A percentile compares a stretch with the other conserved stretches of the same genome.
Evolutionary conservation across 164 flowering plant species (phyloP).

Genomic region (Liquidambar formosana): DNA sequence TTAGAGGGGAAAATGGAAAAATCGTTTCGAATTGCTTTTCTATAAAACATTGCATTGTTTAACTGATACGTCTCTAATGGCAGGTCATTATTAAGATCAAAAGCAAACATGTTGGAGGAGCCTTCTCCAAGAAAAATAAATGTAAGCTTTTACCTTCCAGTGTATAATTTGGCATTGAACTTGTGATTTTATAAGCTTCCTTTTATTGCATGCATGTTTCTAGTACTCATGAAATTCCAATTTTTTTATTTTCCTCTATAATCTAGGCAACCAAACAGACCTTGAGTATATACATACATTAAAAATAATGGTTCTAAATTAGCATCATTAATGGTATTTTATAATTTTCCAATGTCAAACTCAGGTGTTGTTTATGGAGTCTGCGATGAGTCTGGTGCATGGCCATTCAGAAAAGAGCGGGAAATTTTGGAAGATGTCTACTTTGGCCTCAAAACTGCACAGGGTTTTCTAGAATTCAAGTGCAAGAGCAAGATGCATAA

Average conservation of each 20-base stretch:
- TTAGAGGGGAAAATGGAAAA: not conserved
- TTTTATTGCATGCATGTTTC: too few relatives aligned
- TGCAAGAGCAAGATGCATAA: slow-evolving; percentile 69
- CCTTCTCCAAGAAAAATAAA: slow-evolving; percentile 81
- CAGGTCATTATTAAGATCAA: slow-evolving; percentile 77
- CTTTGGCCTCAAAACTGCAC: slow-evolving; percentile 79
- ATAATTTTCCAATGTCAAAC: not conserved
- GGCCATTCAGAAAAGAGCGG: slow-evolving; percentile 59
- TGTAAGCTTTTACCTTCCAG: slow-evolving; percentile 39
- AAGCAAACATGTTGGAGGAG: slow-evolving; percentile 84
- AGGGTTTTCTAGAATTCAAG: slow-evolving; percentile 83
- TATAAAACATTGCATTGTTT: not conserved
- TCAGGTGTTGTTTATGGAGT: slow-evolving; percentile 84
- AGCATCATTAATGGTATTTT: not conserved
- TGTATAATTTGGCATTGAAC: not conserved
- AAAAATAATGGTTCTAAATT: not conserved
- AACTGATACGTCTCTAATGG: not conserved
- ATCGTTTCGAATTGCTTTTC: not conserved
- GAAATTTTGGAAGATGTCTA: slow-evolving; percentile 50
- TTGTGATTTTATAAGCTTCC: not conserved
- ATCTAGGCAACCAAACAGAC: too few relatives aligned
- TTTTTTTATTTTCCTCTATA: too few relatives aligned
- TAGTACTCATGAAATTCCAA: too few relatives aligned
- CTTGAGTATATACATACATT: too few relatives aligned
- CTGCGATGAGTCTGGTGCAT: slow-evolving; percentile 51